Evolutionary conservation across 1,139 yeast genomes (phyloP).

Genomic region (Scheffersomyces segobiensis): DNA sequence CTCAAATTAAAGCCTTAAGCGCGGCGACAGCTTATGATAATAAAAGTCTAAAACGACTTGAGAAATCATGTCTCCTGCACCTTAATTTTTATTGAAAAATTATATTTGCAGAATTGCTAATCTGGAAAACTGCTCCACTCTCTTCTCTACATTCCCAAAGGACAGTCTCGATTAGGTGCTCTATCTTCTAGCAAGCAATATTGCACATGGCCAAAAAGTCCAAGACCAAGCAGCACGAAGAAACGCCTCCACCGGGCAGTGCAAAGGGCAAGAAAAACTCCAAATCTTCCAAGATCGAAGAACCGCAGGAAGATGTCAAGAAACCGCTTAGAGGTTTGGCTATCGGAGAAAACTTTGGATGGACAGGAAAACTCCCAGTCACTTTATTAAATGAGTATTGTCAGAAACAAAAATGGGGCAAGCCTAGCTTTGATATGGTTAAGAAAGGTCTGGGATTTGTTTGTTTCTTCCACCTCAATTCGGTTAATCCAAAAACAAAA

Average conservation of each 20-base stretch:
- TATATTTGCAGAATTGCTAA: neutral
- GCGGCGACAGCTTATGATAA: too few species aligned
- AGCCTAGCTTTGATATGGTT: slow-evolving; percentile 74
- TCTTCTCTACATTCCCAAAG: neutral
- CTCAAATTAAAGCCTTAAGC: neutral
- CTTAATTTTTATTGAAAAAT: neutral
- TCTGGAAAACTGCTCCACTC: neutral
- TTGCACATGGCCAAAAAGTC: neutral
- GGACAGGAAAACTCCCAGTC: slow-evolving; percentile 96
- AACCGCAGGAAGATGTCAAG: slow-evolving; percentile 12
- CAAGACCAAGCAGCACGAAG: neutral
- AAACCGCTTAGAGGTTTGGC: slow-evolving; percentile 46
- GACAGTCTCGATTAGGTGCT: neutral
- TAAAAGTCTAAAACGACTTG: too few species aligned
- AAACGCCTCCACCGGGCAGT: neutral
- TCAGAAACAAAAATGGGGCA: slow-evolving; percentile 88
- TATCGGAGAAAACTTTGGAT: slow-evolving; percentile 54
- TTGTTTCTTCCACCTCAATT: slow-evolving; percentile 62
- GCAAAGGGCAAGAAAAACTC: neutral
- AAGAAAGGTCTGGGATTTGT: slow-evolving; percentile 51
- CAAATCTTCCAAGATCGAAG: neutral
- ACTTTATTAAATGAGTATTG: slow-evolving; percentile 84
- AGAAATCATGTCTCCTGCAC: neutral
- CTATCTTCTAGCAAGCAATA: neutral
- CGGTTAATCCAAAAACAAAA: slow-evolving; percentile 80